A percentile compares a stretch with the other conserved stretches of the same genome.
These are phyloP conservation scores for Russula compacta DNA, from an alignment of 768 basidiomycete genomes.

Conservation along the genomic window DNA sequence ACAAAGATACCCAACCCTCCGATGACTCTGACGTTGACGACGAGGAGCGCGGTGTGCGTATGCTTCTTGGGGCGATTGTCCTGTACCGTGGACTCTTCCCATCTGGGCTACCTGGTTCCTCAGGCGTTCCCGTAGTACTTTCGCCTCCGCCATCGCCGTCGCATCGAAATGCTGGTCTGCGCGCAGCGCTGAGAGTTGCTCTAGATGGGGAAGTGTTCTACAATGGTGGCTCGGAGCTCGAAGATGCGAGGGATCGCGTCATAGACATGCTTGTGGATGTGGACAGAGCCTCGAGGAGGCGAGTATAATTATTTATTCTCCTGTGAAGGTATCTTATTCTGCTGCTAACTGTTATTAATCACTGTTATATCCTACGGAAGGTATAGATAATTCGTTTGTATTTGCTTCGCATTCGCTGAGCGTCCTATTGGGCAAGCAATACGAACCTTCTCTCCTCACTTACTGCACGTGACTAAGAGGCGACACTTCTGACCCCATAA, in stretches of 20 bases:
- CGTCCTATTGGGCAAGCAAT: neutral
- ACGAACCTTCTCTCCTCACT: no score
- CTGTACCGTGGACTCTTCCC: constrained; percentile 56
- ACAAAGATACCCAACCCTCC: constrained; percentile 24
- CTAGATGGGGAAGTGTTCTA: constrained; percentile 48
- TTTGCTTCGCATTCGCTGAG: neutral
- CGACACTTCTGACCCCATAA: neutral
- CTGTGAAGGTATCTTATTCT: constrained; percentile 17
- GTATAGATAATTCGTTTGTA: neutral
- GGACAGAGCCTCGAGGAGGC: constrained; percentile 17
- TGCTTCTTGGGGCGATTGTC: constrained; percentile 51
- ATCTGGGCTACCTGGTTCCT: constrained; percentile 16
- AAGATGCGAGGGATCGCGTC: constrained; percentile 68
- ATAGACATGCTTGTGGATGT: constrained; percentile 55
- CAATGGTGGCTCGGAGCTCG: constrained; percentile 33
- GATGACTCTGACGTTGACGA: constrained; percentile 18
- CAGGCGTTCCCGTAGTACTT: constrained; percentile 31
- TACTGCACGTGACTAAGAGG: constrained; percentile 5
- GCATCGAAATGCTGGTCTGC: constrained; percentile 32
- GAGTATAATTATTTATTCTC: constrained; percentile 8
- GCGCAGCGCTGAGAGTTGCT: constrained; percentile 40
- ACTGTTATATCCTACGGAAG: neutral
- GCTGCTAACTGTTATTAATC: constrained; percentile 2
- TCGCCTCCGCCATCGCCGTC: constrained; percentile 55
- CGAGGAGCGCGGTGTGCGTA: constrained; percentile 44